phyloP scores from a whole-genome alignment of 805 yeast species.

The Blastobotrys mokoenaii region DNA sequence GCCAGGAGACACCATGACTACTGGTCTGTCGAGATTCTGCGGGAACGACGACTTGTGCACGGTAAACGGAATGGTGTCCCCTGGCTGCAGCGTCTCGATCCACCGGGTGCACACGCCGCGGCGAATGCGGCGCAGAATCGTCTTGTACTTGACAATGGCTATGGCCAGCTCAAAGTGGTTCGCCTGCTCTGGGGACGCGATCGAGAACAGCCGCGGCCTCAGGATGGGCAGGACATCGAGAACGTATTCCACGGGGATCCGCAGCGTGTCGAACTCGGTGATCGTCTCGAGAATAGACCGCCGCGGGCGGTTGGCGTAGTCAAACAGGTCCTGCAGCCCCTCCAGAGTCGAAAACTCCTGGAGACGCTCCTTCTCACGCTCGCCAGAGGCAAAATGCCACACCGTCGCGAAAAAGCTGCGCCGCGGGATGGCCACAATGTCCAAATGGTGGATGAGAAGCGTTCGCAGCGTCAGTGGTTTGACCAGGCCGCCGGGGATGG shows the following conservation, averaged over 20 bases:
- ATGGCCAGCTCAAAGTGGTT: conserved; percentile 54
- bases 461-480: conserved; percentile 59
- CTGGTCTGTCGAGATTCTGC: conserved; percentile 39
- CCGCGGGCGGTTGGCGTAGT: conserved; percentile 90
- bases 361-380: conserved; percentile 67
- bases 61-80: conserved; percentile 46
- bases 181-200: conserved; percentile 46
- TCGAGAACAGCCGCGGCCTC: conserved; percentile 76
- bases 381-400: conserved; percentile 70
- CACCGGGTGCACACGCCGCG: conserved; percentile 78
- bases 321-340: conserved; percentile 72
- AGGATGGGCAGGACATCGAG: conserved; percentile 72
- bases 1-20: conserved; percentile 81
- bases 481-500: conserved; percentile 40
- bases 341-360: conserved; percentile 61
- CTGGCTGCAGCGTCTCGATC: conserved; percentile 43
- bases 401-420: conserved; percentile 68
- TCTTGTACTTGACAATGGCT: conserved; percentile 80
- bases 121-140: conserved; percentile 67
- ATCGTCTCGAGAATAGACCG: conserved; percentile 78
- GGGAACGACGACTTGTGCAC: conserved; percentile 32
- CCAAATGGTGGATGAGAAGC: conserved; percentile 70
- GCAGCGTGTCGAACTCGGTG: conserved; percentile 68
- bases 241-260: conserved; percentile 65
- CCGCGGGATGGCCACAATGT: conserved; percentile 74